Evolutionary conservation across 78 protist genomes (phyloP).

Genomic region (Planoprotostelium fungivorum): DNA sequence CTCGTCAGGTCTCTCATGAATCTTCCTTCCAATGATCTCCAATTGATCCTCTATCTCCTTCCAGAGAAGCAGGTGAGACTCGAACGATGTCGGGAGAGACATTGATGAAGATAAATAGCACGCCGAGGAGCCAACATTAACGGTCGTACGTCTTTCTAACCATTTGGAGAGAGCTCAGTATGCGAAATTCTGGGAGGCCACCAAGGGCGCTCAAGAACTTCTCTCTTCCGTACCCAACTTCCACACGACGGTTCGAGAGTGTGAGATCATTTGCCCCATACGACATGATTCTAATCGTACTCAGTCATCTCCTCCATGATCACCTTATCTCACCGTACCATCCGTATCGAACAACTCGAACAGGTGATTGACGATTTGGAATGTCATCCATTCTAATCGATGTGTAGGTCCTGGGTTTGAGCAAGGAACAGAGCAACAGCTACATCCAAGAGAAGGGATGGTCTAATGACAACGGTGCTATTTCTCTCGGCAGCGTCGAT

Average conservation of each 20-base stretch:
- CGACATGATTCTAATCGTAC: too few species aligned
- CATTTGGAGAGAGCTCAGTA: background rate
- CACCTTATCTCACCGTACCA: background rate
- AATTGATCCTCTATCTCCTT: slow-evolving; percentile 47
- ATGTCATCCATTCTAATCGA: background rate
- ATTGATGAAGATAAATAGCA: background rate
- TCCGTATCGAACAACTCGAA: background rate
- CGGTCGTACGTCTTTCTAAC: background rate
- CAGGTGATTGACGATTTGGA: background rate
- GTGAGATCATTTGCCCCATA: background rate
- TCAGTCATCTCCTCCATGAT: too few species aligned
- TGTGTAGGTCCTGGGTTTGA: background rate
- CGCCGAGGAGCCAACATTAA: background rate
- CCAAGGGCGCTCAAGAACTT: background rate
- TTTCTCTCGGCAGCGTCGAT: background rate
- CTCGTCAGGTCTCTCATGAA: slow-evolving; percentile 49
- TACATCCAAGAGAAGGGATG: background rate
- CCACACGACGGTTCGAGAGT: background rate
- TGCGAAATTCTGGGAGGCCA: background rate
- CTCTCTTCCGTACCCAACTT: background rate
- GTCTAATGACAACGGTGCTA: background rate
- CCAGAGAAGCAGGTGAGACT: slow-evolving; percentile 12
- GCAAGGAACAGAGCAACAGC: background rate
- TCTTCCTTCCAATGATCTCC: slow-evolving; percentile 47
- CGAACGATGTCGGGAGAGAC: background rate